Percentiles rank a stretch among this genome's conserved stretches.
These are phyloP conservation scores for Diaporthe helianthi DNA, from an alignment of 2,329 filamentous ascomycete genomes.

Conservation along the genomic window DNA sequence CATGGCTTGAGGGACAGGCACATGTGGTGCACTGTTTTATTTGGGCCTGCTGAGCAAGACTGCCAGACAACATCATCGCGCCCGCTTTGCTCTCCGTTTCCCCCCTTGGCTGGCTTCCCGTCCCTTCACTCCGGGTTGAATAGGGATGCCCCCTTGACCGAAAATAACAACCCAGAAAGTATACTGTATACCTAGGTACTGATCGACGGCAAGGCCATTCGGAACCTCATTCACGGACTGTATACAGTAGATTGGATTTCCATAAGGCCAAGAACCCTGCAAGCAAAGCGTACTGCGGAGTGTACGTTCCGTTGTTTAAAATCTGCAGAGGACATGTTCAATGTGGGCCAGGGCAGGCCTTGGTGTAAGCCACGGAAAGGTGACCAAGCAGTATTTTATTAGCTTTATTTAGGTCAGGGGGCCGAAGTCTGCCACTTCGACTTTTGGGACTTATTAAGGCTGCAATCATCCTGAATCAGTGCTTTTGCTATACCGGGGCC, in stretches of 20 bases:
- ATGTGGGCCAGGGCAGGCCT: slow-evolving; percentile 6
- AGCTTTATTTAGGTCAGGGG: slow-evolving; percentile 17
- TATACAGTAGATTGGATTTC: background rate
- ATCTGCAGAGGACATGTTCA: slow-evolving; percentile 18
- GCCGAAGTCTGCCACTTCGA: slow-evolving; percentile 23
- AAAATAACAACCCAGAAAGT: slow-evolving; percentile 1
- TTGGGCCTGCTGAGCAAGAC: background rate
- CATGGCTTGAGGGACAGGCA: background rate
- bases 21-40: slow-evolving; percentile 11
- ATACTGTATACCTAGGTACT: no score
- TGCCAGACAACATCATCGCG: background rate
- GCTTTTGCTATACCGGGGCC: background rate
- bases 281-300: background rate
- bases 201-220: background rate
- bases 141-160: slow-evolving; percentile 1
- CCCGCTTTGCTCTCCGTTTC: background rate
- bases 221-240: background rate
- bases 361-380: slow-evolving; percentile 40
- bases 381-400: slow-evolving; percentile 42
- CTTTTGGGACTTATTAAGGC: background rate
- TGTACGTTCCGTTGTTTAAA: slow-evolving; percentile 17
- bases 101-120: slow-evolving; percentile 4
- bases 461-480: background rate
- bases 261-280: background rate
- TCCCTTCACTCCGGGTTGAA: slow-evolving; percentile 9